A percentile compares a stretch with the other conserved stretches of the same genome.
These are phyloP conservation scores for Vanderwaltozyma tropicalis DNA, from an alignment of 805 yeast species.

Conservation along the genomic window DNA sequence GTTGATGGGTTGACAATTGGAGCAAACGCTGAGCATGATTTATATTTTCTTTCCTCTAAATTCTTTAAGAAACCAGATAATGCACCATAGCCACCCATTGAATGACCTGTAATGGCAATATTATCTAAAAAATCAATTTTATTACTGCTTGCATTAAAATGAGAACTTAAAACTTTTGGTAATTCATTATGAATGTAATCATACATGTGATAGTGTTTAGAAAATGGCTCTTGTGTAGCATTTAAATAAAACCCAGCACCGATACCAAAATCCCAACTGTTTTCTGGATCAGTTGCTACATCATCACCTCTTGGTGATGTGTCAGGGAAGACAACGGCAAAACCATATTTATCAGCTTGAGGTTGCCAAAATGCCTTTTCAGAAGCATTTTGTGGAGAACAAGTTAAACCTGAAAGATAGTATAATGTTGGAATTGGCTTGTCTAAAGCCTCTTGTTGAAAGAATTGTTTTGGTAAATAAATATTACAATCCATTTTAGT, in stretches of 20 bases:
- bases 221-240: constrained; percentile 67
- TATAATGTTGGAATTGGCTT: constrained; percentile 57
- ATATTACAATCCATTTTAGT: constrained; percentile 79
- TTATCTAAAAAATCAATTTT: constrained; percentile 49
- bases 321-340: constrained; percentile 89
- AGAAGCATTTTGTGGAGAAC: constrained; percentile 86
- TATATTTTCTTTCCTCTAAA: constrained; percentile 49
- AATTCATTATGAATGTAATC: constrained; percentile 71
- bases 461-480: constrained; percentile 56
- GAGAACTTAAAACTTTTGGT: constrained; percentile 37
- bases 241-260: constrained; percentile 94
- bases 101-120: constrained; percentile 84
- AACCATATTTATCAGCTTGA: constrained; percentile 69
- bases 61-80: constrained; percentile 55
- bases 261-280: constrained; percentile 77
- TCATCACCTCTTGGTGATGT: constrained; percentile 87
- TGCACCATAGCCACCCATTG: constrained; percentile 98
- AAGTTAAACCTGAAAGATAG: constrained; percentile 82
- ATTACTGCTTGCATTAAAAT: constrained; percentile 27
- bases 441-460: constrained; percentile 8
- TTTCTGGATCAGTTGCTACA: constrained; percentile 59
- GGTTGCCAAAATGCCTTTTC: constrained; percentile 87
- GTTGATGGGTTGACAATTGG: constrained; percentile 76
- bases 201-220: constrained; percentile 73
- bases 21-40: constrained; percentile 79